Percentiles rank a stretch among this genome's conserved stretches.
Conservation (phyloP, 1,284 basidiomycete genomes). For the Cutaneotrichosporon cyanovorans region DNA sequence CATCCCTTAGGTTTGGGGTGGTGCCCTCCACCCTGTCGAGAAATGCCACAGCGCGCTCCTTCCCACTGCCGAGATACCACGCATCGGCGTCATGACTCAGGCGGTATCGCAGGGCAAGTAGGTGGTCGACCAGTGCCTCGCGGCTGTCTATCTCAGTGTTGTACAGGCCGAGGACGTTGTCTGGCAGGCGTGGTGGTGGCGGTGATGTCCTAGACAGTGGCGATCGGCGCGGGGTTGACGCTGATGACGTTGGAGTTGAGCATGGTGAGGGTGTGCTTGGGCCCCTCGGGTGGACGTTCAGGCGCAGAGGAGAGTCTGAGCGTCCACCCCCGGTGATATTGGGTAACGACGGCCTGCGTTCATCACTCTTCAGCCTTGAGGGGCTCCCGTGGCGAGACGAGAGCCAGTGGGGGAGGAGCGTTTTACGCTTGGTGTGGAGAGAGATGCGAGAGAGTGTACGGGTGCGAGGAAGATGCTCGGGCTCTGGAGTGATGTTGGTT, state of each 20-base stretch:
- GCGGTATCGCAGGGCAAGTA: slow-evolving; percentile 26
- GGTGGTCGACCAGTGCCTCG: slow-evolving; percentile 16
- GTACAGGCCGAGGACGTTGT: slow-evolving; percentile 7
- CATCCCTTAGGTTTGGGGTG: neutral
- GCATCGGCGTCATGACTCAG: slow-evolving; percentile 19
- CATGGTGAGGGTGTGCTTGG: neutral
- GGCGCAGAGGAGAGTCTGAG: too few relatives aligned
- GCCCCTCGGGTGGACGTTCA: too few relatives aligned
- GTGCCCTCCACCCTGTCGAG: slow-evolving; percentile 1
- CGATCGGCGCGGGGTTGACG: neutral
- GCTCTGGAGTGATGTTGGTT: neutral
- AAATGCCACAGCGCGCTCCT: slow-evolving; percentile 15
- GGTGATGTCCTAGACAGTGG: neutral
- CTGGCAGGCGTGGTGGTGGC: neutral
- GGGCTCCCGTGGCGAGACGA: slow-evolving; percentile 13
- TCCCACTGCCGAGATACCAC: slow-evolving; percentile 32
- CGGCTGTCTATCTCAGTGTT: neutral
- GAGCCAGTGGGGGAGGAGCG: slow-evolving; percentile 21
- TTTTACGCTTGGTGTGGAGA: slow-evolving; percentile 13
- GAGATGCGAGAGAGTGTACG: slow-evolving; percentile 13
- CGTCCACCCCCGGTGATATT: too few relatives aligned
- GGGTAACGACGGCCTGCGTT: slow-evolving; percentile 31
- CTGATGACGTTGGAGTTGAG: neutral
- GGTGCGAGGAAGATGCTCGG: neutral
- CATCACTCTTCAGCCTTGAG: slow-evolving; percentile 11